Evolutionary conservation across 345 rosid genomes (phyloP).

Genomic region (Lumnitzera littorea): DNA sequence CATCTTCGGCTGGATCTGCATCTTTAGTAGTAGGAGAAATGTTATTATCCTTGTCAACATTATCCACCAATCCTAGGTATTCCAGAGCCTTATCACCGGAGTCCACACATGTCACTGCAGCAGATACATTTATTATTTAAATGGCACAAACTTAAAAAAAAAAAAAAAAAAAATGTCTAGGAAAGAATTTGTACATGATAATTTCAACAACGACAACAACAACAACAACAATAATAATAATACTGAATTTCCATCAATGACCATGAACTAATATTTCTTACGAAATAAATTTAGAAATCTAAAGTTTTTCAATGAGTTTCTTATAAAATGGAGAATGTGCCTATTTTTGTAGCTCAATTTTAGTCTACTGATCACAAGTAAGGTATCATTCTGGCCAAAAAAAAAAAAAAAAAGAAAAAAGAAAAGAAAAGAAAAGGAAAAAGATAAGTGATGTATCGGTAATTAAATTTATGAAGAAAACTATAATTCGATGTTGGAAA

Average conservation of each 20-base stretch:
- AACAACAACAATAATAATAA: neutral
- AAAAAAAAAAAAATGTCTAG: neutral
- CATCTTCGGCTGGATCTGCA: neutral
- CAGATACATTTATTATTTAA: neutral
- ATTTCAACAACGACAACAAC: no score
- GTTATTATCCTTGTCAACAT: conserved; percentile 10
- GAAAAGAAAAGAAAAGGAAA: neutral
- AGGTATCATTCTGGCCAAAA: no score
- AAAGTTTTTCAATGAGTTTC: no score
- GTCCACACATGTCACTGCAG: conserved; percentile 48
- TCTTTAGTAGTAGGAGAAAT: conserved; percentile 16
- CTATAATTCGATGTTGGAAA: neutral
- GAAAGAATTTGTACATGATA: neutral
- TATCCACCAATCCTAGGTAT: conserved; percentile 36
- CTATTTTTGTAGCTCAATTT: no score
- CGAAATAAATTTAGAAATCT: no score
- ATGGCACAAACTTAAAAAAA: no score
- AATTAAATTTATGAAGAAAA: conserved; percentile 1
- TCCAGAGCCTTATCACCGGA: conserved; percentile 54
- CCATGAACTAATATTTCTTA: no score
- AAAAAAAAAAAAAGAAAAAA: no score
- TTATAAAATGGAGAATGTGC: no score
- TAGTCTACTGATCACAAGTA: no score
- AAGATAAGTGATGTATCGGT: neutral
- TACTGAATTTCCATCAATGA: neutral